Base-by-base conservation (phyloP, 2,329 filamentous ascomycete genomes). In the Kalaharituber pfeilii region DNA sequence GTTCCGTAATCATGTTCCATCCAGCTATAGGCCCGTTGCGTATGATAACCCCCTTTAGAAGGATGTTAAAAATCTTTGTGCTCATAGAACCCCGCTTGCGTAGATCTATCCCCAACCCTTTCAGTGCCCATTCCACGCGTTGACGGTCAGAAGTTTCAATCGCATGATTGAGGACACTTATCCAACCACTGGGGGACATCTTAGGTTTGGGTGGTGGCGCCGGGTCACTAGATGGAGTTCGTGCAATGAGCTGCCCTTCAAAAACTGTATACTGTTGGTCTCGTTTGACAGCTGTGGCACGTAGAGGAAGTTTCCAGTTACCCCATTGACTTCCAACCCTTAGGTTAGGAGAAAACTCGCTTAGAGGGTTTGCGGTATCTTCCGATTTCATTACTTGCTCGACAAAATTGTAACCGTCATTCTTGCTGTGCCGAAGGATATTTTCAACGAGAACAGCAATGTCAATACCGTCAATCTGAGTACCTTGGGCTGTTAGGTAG, bases 51-150 rank as follows among this genome's bases (percentile, higher is more conserved):
- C 53, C 57, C 4, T 30, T 52, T 4, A 59, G 33, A 5, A 59
- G 47, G n/a, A 57, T 56, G 45, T 59, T 59, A 28, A 59, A 57
- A 3, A 44, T 22, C 2, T 53, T 25, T 0, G 56, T 56, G n/a
- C 57, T 51, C 22, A 57, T 5, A 6, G 55, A 55, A 5, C 20
- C 9, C 2, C 53, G 44, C 3, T 53, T 53, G 18, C n/a, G 7
- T 18, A 53, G 7, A 11, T 56, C 53, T 4, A 59, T 26, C 1
- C 53, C 44, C 39, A 56, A 24, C 2, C 49, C 49, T 24, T 4
- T 47, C 0, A 59, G 47, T 25, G 55, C 57, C 55, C 55, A 56
- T 24, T 30, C 25, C 5, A 50, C 30, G 18, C 57, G 27, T 24
- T 20, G 8, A 1, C 20, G 22, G 15, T 53, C 29, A 1, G 13